Evolutionary conservation across 2,329 filamentous ascomycete genomes (phyloP).

Genomic region (Daldinia eschscholtzii): DNA sequence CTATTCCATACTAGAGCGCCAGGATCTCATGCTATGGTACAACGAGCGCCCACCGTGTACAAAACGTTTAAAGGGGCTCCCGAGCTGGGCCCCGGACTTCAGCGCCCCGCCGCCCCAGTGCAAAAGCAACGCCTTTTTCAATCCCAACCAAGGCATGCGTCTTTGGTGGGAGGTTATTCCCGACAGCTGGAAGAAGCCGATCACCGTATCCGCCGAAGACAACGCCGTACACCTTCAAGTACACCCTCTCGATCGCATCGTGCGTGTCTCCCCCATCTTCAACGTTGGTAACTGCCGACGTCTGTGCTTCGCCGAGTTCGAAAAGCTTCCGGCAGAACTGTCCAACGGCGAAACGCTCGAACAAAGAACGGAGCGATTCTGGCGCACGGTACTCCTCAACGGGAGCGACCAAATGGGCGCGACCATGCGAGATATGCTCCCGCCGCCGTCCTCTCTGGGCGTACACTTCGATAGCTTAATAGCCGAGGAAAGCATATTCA

Average conservation of each 20-base stretch:
- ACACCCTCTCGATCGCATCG: conserved; percentile 41
- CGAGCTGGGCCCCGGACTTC: conserved; percentile 48
- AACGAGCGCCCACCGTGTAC: conserved; percentile 41
- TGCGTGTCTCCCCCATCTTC: conserved; percentile 43
- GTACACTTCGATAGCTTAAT: conserved; percentile 40
- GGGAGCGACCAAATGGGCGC: conserved; percentile 1
- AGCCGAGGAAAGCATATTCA: conserved; percentile 38
- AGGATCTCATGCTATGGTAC: conserved; percentile 44
- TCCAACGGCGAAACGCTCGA: conserved; percentile 15
- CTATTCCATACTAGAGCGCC: conserved; percentile 44
- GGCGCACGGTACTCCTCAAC: conserved; percentile 44
- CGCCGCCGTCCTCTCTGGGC: conserved; percentile 18
- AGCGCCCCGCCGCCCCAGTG: conserved; percentile 16
- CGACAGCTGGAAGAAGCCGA: conserved; percentile 25
- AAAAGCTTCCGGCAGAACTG: background rate
- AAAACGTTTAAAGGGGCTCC: conserved; percentile 37
- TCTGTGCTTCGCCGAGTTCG: conserved; percentile 41
- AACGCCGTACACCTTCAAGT: conserved; percentile 37
- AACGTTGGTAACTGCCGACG: conserved; percentile 39
- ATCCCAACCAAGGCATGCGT: conserved; percentile 33
- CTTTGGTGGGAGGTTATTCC: conserved; percentile 40
- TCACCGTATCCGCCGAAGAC: conserved; percentile 31
- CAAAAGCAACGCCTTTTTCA: background rate
- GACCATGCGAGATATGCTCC: background rate
- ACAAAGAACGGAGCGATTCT: conserved; percentile 38